phyloP scores from a whole-genome alignment of 345 rosid species.

The Noccaea caerulescens region DNA sequence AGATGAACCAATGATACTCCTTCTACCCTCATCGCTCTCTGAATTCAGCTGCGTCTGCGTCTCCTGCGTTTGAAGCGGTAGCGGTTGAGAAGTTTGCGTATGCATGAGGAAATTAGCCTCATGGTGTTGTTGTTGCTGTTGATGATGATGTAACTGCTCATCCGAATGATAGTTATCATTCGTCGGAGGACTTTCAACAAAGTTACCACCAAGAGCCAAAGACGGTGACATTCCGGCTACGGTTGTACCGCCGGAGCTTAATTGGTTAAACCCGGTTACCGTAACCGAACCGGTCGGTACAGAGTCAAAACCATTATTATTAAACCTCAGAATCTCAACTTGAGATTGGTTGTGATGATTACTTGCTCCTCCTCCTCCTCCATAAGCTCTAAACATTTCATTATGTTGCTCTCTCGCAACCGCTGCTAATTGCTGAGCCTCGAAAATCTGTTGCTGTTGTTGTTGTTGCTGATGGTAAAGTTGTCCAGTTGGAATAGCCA shows the following conservation, averaged over 20 bases:
- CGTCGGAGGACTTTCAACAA: constrained; percentile 37
- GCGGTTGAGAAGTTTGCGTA: constrained; percentile 43
- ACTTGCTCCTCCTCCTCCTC: constrained; percentile 45
- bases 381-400: constrained; percentile 61
- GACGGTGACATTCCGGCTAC: constrained; percentile 52
- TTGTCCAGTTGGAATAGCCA: constrained; percentile 49
- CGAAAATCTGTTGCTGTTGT: constrained; percentile 55
- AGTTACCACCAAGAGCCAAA: constrained; percentile 53
- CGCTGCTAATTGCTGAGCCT: constrained; percentile 61
- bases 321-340: constrained; percentile 55
- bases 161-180: constrained; percentile 47
- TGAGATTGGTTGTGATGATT: constrained; percentile 56
- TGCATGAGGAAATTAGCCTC: constrained; percentile 39
- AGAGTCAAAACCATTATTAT: constrained; percentile 45
- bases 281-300: constrained; percentile 47
- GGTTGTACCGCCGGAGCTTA: constrained; percentile 29
- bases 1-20: constrained; percentile 42
- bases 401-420: constrained; percentile 67
- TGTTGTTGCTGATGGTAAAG: constrained; percentile 29
- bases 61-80: constrained; percentile 45
- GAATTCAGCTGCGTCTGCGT: constrained; percentile 53
- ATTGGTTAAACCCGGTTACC: constrained; percentile 51
- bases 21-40: constrained; percentile 55
- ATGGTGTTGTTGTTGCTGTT: constrained; percentile 19
- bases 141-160: constrained; percentile 50